A percentile compares a stretch with the other conserved stretches of the same genome.
Evolutionary conservation across 306 rosid genomes (phyloP).

Genomic region (Medicago lupulina): DNA sequence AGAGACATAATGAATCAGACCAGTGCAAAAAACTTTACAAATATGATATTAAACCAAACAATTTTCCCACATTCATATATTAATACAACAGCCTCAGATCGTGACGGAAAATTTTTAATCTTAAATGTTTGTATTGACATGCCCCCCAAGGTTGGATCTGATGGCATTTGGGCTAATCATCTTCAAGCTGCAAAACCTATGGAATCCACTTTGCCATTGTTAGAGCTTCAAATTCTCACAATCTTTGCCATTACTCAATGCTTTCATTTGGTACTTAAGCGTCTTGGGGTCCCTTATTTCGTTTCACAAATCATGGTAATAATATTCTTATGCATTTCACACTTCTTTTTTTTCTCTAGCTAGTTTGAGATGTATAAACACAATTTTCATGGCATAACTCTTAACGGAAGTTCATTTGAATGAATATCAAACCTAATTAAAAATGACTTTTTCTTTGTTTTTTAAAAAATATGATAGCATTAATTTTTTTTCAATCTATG

Average conservation of each 20-base stretch:
- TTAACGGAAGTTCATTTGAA: too few relatives aligned
- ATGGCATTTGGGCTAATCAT: slow-evolving; percentile 21
- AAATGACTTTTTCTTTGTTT: too few relatives aligned
- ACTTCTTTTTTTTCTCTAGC: too few relatives aligned
- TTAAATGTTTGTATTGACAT: not conserved
- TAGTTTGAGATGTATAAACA: too few relatives aligned
- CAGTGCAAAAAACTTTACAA: not conserved
- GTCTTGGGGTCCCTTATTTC: slow-evolving; percentile 51
- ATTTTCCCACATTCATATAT: not conserved
- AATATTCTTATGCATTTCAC: too few relatives aligned
- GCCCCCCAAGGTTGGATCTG: slow-evolving; percentile 21
- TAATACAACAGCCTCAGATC: not conserved
- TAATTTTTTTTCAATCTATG: too few relatives aligned
- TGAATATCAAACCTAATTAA: too few relatives aligned
- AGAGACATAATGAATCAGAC: too few relatives aligned
- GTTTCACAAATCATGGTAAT: slow-evolving; percentile 55
- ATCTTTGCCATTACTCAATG: slow-evolving; percentile 45
- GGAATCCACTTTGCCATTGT: slow-evolving; percentile 36
- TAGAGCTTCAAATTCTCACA: slow-evolving; percentile 52
- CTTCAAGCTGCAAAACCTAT: not conserved
- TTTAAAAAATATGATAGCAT: too few relatives aligned
- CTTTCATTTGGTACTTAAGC: slow-evolving; percentile 50
- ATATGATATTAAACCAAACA: not conserved
- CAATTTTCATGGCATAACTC: too few relatives aligned
- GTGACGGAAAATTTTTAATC: not conserved